Evolutionary conservation across 805 yeast species (phyloP).

Genomic region (Candida tibetensis): DNA sequence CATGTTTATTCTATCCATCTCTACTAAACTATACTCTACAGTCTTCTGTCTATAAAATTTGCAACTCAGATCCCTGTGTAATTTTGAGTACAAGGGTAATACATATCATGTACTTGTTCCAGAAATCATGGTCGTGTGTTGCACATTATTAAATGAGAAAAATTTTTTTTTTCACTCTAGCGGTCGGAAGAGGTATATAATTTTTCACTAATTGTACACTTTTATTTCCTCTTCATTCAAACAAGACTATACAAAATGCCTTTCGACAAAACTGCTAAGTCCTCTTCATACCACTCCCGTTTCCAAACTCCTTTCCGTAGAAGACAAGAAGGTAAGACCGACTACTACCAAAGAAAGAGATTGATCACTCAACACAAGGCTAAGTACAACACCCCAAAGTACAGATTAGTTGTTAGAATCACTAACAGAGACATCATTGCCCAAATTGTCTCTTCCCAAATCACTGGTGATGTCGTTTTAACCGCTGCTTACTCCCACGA

Average conservation of each 20-base stretch:
- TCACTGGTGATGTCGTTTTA: conserved; percentile 94
- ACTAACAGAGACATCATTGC: conserved; percentile 99
- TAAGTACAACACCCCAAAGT: conserved; percentile 98
- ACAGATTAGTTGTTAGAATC: conserved; percentile 99
- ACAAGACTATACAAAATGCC: conserved; percentile 51
- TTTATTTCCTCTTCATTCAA: conserved; percentile 3
- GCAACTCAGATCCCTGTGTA: too few relatives aligned
- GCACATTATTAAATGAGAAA: too few relatives aligned
- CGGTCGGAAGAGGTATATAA: conserved; percentile 1
- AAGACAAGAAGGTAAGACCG: conserved; percentile 99
- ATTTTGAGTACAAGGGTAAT: too few relatives aligned
- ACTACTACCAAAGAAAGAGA: conserved; percentile 99
- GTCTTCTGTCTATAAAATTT: too few relatives aligned
- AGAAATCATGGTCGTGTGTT: too few relatives aligned
- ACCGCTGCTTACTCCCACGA: conserved; percentile 99
- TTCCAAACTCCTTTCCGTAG: conserved; percentile 99
- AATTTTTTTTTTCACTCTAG: conserved; percentile 3
- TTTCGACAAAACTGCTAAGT: conserved; percentile 70
- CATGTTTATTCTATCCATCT: too few relatives aligned
- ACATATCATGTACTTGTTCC: too few relatives aligned
- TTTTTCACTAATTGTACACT: conserved; percentile 3
- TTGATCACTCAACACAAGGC: conserved; percentile 99
- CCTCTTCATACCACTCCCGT: conserved; percentile 96
- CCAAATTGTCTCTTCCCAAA: conserved; percentile 94
- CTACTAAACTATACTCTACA: too few relatives aligned